Evolutionary conservation across 2,329 filamentous ascomycete species (phyloP), one percentile per base, ranked within the genome.

Genomic region (Pseudocercospora vitis): DNA sequence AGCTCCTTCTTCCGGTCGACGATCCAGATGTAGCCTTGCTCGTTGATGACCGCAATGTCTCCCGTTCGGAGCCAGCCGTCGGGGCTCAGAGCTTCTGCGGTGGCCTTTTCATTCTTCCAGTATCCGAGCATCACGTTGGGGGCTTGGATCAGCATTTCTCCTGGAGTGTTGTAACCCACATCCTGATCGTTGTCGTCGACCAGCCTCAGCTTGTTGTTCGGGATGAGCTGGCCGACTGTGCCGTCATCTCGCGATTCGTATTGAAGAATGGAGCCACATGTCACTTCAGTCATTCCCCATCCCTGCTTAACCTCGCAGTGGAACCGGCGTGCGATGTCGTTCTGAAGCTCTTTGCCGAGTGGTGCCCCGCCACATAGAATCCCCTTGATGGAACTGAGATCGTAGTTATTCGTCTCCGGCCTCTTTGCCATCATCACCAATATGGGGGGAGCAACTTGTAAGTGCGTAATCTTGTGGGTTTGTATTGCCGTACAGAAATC

Each of bases 371-470:
- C 74, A 44, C 71, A 74, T 3, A 75, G 62, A 7, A 74, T 68
- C 51, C 72, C 67, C 6, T 65, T 67, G 14, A 76, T 64, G 42
- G 70, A 72, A 47, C 65, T 71, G 12, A 76, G 55, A 56, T 75
- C 67, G 40, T 73, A 75, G 24, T 71, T 70, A 3, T 62, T 56
- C 4, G 72, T 74, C 51, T 75, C 73, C 1, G 73, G 69, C 33
- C 73, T 59, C 62, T 76, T 76, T 49, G 65, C 70, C 48, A 76
- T 61, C 73, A 75, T 74, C 28, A 76, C 68, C 59, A 76, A 64
- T 31, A 76, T 71, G 1, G 74, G 73, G 6, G 73, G 74, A 11
- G 72, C 74, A 3, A 73, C 62, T 49, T 75, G 71, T 8, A 74
- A 60, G 46, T 73, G 64, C 3, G 72, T 74, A 48, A 75, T 66